Evolutionary conservation across 1,284 basidiomycete species (phyloP).

Genomic region (Tilletia walkeri): DNA sequence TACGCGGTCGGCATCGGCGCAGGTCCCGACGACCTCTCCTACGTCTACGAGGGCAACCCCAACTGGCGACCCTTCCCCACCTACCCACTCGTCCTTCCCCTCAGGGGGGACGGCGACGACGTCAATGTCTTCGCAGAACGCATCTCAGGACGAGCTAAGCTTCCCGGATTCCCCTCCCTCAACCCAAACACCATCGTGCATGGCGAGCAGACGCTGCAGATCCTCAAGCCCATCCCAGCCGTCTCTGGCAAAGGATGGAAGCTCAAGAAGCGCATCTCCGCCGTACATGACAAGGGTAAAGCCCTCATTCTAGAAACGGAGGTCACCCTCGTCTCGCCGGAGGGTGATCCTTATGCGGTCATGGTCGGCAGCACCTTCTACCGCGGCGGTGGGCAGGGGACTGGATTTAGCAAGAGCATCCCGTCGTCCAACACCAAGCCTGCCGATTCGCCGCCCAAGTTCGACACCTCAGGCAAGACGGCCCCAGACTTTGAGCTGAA

Average conservation of each 20-base stretch:
- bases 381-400: constrained; percentile 45
- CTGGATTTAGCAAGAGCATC: constrained; percentile 33
- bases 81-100: constrained; percentile 61
- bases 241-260: constrained; percentile 45
- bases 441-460: constrained; percentile 31
- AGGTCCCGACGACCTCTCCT: constrained; percentile 86
- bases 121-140: constrained; percentile 53
- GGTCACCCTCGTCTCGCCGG: constrained; percentile 36
- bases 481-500: constrained; percentile 14
- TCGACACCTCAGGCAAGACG: constrained; percentile 33
- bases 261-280: constrained; percentile 35
- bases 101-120: constrained; percentile 44
- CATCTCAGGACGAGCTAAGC: constrained; percentile 29
- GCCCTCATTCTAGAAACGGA: constrained; percentile 47
- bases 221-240: constrained; percentile 47
- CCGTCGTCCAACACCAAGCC: constrained; percentile 29
- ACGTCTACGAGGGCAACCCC: constrained; percentile 85
- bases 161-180: constrained; percentile 45
- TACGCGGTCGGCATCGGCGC: constrained; percentile 98
- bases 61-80: constrained; percentile 84
- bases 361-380: constrained; percentile 47
- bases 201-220: constrained; percentile 56
- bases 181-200: constrained; percentile 57
- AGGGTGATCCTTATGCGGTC: constrained; percentile 36
- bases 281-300: constrained; percentile 41